Evolutionary conservation across 208 protist species (phyloP), one percentile per base, ranked within the genome.

Genomic region (Acanthamoeba triangularis): DNA sequence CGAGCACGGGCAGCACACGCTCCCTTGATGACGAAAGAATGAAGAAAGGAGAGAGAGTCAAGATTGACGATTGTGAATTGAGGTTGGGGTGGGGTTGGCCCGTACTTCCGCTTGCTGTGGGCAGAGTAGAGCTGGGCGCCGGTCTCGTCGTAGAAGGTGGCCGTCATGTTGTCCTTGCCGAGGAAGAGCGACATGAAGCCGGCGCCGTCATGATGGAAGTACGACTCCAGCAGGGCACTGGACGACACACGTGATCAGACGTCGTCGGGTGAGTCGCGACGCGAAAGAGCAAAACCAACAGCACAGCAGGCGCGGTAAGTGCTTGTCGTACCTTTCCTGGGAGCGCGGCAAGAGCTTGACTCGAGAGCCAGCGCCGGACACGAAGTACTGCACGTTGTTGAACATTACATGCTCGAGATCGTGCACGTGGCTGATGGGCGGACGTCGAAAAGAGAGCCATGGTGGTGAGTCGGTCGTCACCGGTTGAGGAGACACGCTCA

Each of bases 381-480:
- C 97, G 30, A 97, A 95, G 85, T 97, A 97, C 52, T 97, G 97
- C 52, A 96, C 74, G 52, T 76, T 61, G 30, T 97, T 93, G 28
- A 65, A 35, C 47, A 94, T 90, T 0, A 97, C 97, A 23, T 97
- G 95, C 90, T 98, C 96, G 30, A 98, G 78, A 82, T 98, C 97
- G 95, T 98, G 97, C 61, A 97, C 97, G 69, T 98, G 96, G 4
- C 80, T 88, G 41, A 14, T 23, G 16, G 3, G 44, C 25, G 23
- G 8, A 56, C 78, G 14, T 23, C 11, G 25, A 2, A 2, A 59
- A 47, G 10, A 47, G 44, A 47, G 44, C 0, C 44, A 47, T 47
- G 0, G 44, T 47, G 44, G 44, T 47, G 44, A 47, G 44, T 11
- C 44, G 7, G 44, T 47, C 44, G 44, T 47, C 44, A 47, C 44